phyloP scores from a whole-genome alignment of 768 basidiomycete species.

The Hygrophorus russula region DNA sequence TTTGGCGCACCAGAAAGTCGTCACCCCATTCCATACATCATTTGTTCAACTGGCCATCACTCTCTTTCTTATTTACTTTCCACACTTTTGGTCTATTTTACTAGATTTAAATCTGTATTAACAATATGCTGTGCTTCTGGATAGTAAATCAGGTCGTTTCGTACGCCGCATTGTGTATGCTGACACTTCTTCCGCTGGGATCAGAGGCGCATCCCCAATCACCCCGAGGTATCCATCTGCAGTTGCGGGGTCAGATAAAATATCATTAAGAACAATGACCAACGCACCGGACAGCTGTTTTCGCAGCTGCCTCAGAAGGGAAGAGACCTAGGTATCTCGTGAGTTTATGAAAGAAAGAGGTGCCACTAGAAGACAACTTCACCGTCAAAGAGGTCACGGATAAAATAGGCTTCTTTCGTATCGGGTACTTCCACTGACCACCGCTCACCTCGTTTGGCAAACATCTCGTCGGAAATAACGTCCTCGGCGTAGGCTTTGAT shows the following conservation, averaged over 20 bases:
- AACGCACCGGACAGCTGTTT: conserved; percentile 80
- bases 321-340: conserved; percentile 47
- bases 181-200: conserved; percentile 91
- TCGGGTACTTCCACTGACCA: conserved; percentile 79
- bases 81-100: neutral
- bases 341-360: neutral
- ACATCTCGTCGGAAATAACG: conserved; percentile 71
- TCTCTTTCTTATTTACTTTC: neutral
- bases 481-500: conserved; percentile 82
- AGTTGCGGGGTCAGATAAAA: conserved; percentile 7
- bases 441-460: conserved; percentile 58
- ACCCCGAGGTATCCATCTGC: conserved; percentile 84
- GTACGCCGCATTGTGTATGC: conserved; percentile 93
- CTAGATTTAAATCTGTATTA: neutral
- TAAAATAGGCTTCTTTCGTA: conserved; percentile 93
- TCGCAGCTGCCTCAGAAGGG: conserved; percentile 76
- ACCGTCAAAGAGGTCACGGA: conserved; percentile 89
- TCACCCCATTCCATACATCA: too few species aligned
- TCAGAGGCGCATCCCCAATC: conserved; percentile 97
- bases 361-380: conserved; percentile 10
- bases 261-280: conserved; percentile 8
- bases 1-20: neutral
- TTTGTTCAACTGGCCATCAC: neutral
- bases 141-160: conserved; percentile 16
- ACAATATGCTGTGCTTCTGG: too few species aligned